Percentiles rank a stretch among this genome's conserved stretches.
Conservation (phyloP, 352 stramenopile genomes). For the Pythium scleroteichum region DNA sequence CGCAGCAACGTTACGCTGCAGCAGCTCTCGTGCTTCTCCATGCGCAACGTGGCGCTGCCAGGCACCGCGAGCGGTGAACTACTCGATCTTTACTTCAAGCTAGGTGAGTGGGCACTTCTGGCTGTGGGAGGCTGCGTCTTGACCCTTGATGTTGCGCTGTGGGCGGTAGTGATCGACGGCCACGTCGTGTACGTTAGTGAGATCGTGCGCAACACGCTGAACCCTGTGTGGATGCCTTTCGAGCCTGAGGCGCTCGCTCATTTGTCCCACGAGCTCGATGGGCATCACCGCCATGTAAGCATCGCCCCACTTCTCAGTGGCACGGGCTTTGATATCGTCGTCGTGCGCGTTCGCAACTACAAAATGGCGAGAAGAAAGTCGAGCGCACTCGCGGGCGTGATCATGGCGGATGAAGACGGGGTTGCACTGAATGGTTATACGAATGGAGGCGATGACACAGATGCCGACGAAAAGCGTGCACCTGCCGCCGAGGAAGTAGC, state of each 20-base stretch:
- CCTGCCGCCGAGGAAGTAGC: constrained; percentile 5
- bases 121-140: background rate
- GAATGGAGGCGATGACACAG: constrained; percentile 33
- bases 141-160: background rate
- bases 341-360: constrained; percentile 61
- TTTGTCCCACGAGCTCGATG: constrained; percentile 24
- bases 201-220: constrained; percentile 65
- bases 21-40: constrained; percentile 74
- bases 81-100: constrained; percentile 78
- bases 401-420: constrained; percentile 52
- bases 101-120: constrained; percentile 39
- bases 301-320: constrained; percentile 44
- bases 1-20: constrained; percentile 58
- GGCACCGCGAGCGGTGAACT: constrained; percentile 46
- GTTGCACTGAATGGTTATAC: constrained; percentile 30
- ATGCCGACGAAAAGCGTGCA: constrained; percentile 15
- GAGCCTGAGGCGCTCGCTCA: constrained; percentile 41
- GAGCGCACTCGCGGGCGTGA: constrained; percentile 38
- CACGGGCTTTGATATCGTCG: constrained; percentile 65
- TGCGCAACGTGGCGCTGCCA: constrained; percentile 73
- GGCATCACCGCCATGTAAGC: constrained; percentile 31
- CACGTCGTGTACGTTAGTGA: constrained; percentile 77
- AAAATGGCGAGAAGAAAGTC: constrained; percentile 55
- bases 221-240: constrained; percentile 83
- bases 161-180: constrained; percentile 54